Evolutionary conservation across 192 early-diverging fungal genomes (phyloP), one percentile per base, ranked within the genome.

Genomic region (Coemansia javaensis): DNA sequence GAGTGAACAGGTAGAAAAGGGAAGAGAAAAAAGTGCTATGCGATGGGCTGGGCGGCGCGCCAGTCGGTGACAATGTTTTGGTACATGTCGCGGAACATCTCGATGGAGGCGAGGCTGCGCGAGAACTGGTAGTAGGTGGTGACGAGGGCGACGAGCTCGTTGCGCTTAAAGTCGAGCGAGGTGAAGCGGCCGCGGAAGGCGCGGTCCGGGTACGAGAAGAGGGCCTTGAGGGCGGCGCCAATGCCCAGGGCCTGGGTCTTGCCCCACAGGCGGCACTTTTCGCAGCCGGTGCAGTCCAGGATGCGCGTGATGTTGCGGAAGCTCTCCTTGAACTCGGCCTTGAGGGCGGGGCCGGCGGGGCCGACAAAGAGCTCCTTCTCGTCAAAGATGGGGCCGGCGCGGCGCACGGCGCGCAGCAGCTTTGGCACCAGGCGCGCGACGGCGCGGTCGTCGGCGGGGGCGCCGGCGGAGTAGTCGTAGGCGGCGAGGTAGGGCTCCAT

Each of bases 281-380:
- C 93, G 62, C 97, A 99, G 1, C 87, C 90, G 18, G 97, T 93
- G 63, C 97, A 99, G 75, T 99, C 97, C 95, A 99, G 98, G 63
- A 99, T 96, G 17, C 83, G 67, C 11, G 95, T 90, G 15, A 99
- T 86, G 58, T 99, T 99, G 45, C 97, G 81, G 77, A 99, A 99
- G 53, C 85, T 83, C 21, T 84, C 77, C 61, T 91, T 83, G 65
- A 97, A 91, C 75, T 98, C 90, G 16, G 81, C 59, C 65, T 91
- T 90, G 14, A 97, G 77, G 30, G 55, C 72, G n/a, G 41, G 43
- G 0, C 83, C 77, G n/a, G 72, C 65, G 17, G 75, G 64, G 12
- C 85, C 87, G 16, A 69, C 53, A 63, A 99, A 99, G 56, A 99
- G 66, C 28, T 81, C 62, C 24, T 67, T 86, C 53, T 97, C 97